phyloP scores from a whole-genome alignment of 495 filamentous ascomycete species.

The Staphylotrichum longicolle region DNA sequence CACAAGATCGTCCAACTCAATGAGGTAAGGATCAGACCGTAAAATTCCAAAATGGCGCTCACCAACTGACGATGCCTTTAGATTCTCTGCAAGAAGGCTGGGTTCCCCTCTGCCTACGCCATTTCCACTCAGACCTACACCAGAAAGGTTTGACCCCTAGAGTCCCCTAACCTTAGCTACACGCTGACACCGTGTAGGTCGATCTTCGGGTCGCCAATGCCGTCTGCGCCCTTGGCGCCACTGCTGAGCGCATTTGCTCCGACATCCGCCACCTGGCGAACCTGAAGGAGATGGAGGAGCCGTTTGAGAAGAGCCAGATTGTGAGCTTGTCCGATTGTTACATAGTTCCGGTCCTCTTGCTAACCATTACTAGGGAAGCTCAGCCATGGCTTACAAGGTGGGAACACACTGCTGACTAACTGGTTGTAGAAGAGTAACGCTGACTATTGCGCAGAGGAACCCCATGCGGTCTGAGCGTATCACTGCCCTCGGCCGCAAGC shows the following conservation, averaged over 20 bases:
- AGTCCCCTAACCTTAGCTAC: not conserved
- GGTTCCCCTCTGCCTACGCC: conserved; percentile 69
- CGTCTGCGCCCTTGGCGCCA: conserved; percentile 77
- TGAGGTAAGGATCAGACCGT: conserved; percentile 44
- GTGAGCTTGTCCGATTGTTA: conserved; percentile 24
- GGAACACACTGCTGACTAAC: conserved; percentile 33
- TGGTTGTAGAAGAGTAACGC: not conserved
- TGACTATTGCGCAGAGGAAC: conserved; percentile 26
- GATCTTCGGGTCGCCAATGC: conserved; percentile 79
- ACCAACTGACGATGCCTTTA: conserved; percentile 6
- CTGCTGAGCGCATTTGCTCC: conserved; percentile 63
- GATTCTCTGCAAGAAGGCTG: conserved; percentile 74
- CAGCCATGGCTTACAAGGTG: conserved; percentile 74
- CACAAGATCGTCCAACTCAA: conserved; percentile 75
- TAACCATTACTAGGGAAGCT: conserved; percentile 27
- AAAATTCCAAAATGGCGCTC: not conserved
- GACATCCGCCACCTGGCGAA: conserved; percentile 78
- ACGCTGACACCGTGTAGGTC: conserved; percentile 53
- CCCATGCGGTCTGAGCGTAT: conserved; percentile 83
- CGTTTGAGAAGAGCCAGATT: conserved; percentile 79
- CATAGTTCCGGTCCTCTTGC: not conserved
- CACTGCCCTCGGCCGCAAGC: conserved; percentile 69
- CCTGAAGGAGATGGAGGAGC: conserved; percentile 76
- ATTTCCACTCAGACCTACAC: conserved; percentile 76
- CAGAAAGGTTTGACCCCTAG: conserved; percentile 39